Evolutionary conservation across 2,329 filamentous ascomycete genomes (phyloP), one percentile per base, ranked within the genome.

Genomic region (Bipolaris cookei): DNA sequence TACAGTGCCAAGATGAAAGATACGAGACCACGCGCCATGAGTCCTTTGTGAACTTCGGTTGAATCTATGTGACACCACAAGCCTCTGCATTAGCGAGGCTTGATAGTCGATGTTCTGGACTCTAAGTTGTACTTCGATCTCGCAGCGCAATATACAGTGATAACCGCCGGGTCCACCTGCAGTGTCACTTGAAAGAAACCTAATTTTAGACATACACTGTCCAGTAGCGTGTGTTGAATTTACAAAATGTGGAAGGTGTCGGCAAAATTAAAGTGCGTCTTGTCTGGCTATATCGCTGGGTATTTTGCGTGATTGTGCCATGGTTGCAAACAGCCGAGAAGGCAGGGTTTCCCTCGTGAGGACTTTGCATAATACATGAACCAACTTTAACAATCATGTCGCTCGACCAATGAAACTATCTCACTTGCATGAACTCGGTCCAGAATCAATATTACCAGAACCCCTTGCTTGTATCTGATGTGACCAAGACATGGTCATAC

Each of bases 1-100:
- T 54, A 72, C 68, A 71, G 61, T 72, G 54, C 46, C 25, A 58
- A 73, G 66, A 74, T 74, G 70, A 73, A 72, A 69, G 62, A 72
- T 74, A 73, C 71, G 71, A 67, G 47, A 23, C 43, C 20, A 47
- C 47, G 51, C 56, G 59, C 52, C 59, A 58, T 68, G 46, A 38
- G 51, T 43, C 58, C 59, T 56, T 67, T 59, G 56, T 34, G 20
- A 51, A 45, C 47, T 39, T 59, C 47, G 50, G 57, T 46, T 66
- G 62, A 68, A 70, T 60, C 56, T 69, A 59, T 61, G 42, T 48
- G 44, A 57, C 62, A 67, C 61, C 62, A 43, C 23, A 48, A 51
- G 45, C 32, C 48, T 30, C 28, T 67, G 64, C 61, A 54, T 63
- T 63, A 60, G 56, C 62, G 55, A 63, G 57, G 60, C 58, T 41